Evolutionary conservation across 1,284 basidiomycete genomes (phyloP), one percentile per base, ranked within the genome.

Genomic region (Fistulinella staudtii): DNA sequence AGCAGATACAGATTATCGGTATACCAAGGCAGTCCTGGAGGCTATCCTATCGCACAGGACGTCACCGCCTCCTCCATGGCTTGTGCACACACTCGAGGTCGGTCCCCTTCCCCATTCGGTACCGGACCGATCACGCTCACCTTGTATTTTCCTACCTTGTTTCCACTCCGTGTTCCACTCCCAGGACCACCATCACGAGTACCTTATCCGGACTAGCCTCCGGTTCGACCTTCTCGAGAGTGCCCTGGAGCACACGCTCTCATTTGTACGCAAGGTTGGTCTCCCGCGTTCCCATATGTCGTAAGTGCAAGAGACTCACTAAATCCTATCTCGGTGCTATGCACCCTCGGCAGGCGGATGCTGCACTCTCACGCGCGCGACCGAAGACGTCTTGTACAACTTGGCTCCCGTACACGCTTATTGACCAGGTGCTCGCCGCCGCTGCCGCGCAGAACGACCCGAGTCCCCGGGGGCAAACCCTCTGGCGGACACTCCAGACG

Each of bases 391-490:
- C 84, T 2, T 74, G 74, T 28, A 64, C 75, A 30, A 84, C 85
- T 1, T 90, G 87, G 79, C 69, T 92, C 22, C 90, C 93, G 4
- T 95, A 93, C 61, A 82, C 80, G 47, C 74, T 95, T 42, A 77
- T 95, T 53, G 93, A 95, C 65, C 84, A 93, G 60, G 83, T 96
- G 14, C 68, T 95, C 14, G 74, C 76, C 15, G 82, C 85, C 11
- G 79, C 83, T 2, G 72, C 75, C 37, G 70, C 77, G 21, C 74
- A 79, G 53, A 70, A 75, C 34, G 72, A 74, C 25, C 56, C 77
- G 37, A 71, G 76, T 15, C 42, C 72, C n/a, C 70, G 70, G 35
- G 67, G 64, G 20, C 63, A 62, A 40, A 50, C 42, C 11, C 61
- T 73, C 20, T 67, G 78, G 36, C 65, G 70, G 27, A 72, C 75